Evolutionary conservation across 352 stramenopile genomes (phyloP), one percentile per base, ranked within the genome.

Genomic region (Phytophthora cactorum): DNA sequence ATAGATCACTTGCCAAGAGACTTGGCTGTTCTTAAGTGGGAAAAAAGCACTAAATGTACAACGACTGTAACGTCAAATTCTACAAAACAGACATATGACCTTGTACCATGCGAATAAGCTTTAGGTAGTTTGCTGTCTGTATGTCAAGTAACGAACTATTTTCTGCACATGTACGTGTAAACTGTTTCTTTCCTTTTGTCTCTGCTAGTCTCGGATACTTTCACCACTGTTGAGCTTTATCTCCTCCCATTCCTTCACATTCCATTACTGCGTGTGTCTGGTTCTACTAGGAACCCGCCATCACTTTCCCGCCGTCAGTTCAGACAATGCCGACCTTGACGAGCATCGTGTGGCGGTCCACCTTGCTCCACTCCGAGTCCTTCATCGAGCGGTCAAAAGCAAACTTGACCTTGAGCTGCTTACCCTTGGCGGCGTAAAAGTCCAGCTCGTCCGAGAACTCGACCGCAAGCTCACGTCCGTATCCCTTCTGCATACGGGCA

Each of bases 291-390:
- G 14, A 63, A 11, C 10, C 52, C 46, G 34, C 38, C 59, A 66
- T 66, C 59, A 59, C 59, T 57, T 27, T 14, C 34, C 15, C 49
- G 44, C 12, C 41, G 46, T 27, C 17, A 51, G 32, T 52, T 86
- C 89, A 92, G 59, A 89, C 81, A 46, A 87, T 86, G 51, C 82
- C 84, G 34, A 93, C 82, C 54, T 84, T 86, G 69, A 93, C 70
- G 43, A 79, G 75, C 82, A 93, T 89, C 59, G 81, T 89, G 63
- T 86, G 83, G 56, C 81, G 81, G 68, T 93, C 84, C 44, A 84
- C 63, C 72, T 93, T 93, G 67, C 54, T 79, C 68, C 72, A 79
- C 38, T 82, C 68, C n/a, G 79, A 84, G 53, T 88, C 79, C 44
- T 84, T 84, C 41, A 88, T 73, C 47, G 72, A 79, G 39, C 81